A percentile compares a stretch with the other conserved stretches of the same genome.
Conservation (phyloP, 225 moss, liverwort and hornwort species). For the Marchantia polymorpha region DNA sequence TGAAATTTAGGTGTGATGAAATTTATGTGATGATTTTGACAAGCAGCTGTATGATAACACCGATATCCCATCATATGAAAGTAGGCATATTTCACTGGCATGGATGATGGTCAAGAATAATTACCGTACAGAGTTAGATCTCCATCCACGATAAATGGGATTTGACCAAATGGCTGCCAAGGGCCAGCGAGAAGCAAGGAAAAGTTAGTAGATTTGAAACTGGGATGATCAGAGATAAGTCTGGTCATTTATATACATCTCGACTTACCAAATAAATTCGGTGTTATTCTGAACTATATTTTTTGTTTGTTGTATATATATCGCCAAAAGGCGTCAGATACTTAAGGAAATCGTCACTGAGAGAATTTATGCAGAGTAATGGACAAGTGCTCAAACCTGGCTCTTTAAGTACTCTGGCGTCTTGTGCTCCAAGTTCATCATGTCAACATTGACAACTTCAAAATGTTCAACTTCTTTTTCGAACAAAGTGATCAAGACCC, state of each 20-base stretch:
- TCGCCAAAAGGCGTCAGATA: neutral
- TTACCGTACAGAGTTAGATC: conserved; percentile 29
- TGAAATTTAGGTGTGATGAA: neutral
- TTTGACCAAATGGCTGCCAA: conserved; percentile 35
- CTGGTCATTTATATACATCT: too few species aligned
- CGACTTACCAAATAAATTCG: neutral
- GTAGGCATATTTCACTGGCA: neutral
- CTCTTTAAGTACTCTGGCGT: conserved; percentile 21
- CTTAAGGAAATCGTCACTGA: neutral
- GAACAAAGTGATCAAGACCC: conserved; percentile 22
- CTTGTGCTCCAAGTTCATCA: conserved; percentile 23
- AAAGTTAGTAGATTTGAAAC: neutral
- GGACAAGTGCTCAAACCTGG: neutral
- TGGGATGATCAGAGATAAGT: neutral
- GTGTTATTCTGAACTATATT: neutral
- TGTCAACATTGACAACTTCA: conserved; percentile 13
- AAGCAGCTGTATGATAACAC: neutral
- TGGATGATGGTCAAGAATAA: neutral
- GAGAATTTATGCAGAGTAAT: neutral
- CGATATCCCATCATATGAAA: neutral
- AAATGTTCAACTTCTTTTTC: conserved; percentile 30
- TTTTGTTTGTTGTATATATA: neutral
- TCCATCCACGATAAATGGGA: conserved; percentile 27
- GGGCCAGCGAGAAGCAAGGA: neutral
- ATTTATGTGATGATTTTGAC: neutral